Base-by-base conservation (phyloP, 495 filamentous ascomycete species). In the Bombardia bombarda region DNA sequence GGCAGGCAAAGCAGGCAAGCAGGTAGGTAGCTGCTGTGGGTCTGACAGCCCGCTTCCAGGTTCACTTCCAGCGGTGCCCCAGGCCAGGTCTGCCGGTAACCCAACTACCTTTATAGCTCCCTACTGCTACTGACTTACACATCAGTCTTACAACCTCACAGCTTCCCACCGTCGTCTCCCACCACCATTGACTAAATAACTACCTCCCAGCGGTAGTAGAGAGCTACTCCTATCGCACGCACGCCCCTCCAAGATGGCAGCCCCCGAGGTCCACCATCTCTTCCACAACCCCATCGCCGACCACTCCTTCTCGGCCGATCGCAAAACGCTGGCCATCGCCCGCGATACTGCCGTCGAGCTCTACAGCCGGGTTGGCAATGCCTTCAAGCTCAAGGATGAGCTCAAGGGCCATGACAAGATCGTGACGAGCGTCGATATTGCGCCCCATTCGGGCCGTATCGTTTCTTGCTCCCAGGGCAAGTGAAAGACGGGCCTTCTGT, bases 201-300 rank as follows among this genome's bases (percentile, higher is more conserved):
- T 28, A 28, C 8, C 10, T 14, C 17, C 30, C 22, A 26, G 74
- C 77, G 86, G 78, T 94, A 95, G 92, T 98, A 82, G 92, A 98
- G 93, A 95, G 90, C 78, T 85, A 79, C 90, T 98, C 92, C 92
- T 96, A 90, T 86, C 86, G 65, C 64, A 21, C 17, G 5, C 16
- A 33, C n/a, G 23, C 33, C 12, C 28, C 35, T 72, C 36, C 34
- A 37, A 22, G 8, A 97, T 96, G 90, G 73, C 84, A 34, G 53
- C 81, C 45, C 86, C 90, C 44, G 87, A 97, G 69, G 84, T 90
- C 38, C 87, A 98, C 65, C 92, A 96, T 58, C 86, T 98, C 42
- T 97, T 97, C 68, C 88, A 98, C 66, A 79, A 84, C 47, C 87
- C 90, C 50, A 95, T 98, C 56, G 85, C 90, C 31, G 92, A 98